phyloP scores from a whole-genome alignment of 345 rosid species.

The Clausena lansium region DNA sequence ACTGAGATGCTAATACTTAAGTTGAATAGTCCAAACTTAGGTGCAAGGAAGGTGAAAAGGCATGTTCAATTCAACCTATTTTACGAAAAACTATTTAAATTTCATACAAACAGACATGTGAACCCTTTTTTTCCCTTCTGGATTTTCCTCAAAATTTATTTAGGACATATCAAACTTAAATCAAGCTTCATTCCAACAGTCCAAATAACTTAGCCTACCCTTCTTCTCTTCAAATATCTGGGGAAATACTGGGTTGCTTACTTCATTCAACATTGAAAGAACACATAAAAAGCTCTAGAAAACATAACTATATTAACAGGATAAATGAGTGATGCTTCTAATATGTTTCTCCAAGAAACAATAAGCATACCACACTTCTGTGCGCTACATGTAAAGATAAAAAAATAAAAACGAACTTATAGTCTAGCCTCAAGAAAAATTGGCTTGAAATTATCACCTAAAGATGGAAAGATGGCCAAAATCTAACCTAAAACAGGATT shows the following conservation, averaged over 20 bases:
- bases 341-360: not conserved
- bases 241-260: not conserved
- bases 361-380: not conserved
- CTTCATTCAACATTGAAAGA: not conserved
- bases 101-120: not conserved
- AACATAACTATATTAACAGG: not conserved
- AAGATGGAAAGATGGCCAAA: not conserved
- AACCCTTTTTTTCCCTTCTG: not conserved
- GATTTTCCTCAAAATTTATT: not conserved
- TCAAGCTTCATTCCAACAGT: not conserved
- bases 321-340: not conserved
- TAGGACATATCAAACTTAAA: not conserved
- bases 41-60: not conserved
- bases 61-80: not conserved
- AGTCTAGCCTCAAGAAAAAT: not conserved
- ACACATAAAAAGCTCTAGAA: slow-evolving; percentile 1
- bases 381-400: not conserved
- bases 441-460: not conserved
- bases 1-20: not conserved
- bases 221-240: not conserved
- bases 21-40: not conserved
- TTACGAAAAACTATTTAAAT: not conserved
- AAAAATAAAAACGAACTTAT: not conserved
- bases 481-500: not conserved
- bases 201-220: slow-evolving; percentile 5